These are phyloP conservation scores for Paracamarosporium sp. DNA, from an alignment of 2,329 filamentous ascomycete species.

Conservation along the genomic window DNA sequence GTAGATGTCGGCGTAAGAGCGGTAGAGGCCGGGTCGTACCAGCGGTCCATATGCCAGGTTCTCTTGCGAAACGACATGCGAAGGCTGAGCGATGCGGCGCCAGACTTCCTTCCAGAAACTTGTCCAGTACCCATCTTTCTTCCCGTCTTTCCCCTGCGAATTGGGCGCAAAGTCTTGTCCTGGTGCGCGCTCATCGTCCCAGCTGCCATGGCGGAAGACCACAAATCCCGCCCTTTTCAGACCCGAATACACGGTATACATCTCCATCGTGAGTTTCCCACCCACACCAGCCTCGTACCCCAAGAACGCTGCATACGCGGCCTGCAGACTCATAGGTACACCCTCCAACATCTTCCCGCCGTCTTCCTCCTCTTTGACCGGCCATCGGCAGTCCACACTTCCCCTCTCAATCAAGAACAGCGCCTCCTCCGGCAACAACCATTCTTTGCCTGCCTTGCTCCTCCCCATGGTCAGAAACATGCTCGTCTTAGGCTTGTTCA, in stretches of 20 bases:
- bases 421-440: slow-evolving; percentile 91
- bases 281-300: slow-evolving; percentile 66
- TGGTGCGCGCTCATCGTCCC: slow-evolving; percentile 38
- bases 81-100: slow-evolving; percentile 34
- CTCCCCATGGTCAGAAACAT: slow-evolving; percentile 79
- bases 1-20: slow-evolving; percentile 72
- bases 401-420: slow-evolving; percentile 89
- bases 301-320: slow-evolving; percentile 84
- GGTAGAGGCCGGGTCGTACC: slow-evolving; percentile 60
- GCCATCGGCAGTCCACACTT: slow-evolving; percentile 87
- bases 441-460: slow-evolving; percentile 61
- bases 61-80: slow-evolving; percentile 21
- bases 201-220: slow-evolving; percentile 72
- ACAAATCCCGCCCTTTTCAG: slow-evolving; percentile 84
- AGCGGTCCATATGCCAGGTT: slow-evolving; percentile 55
- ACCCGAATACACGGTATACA: slow-evolving; percentile 87
- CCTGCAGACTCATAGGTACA: slow-evolving; percentile 88
- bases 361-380: slow-evolving; percentile 48
- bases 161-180: slow-evolving; percentile 15
- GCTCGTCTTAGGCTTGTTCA: slow-evolving; percentile 76
- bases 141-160: slow-evolving; percentile 7
- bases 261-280: slow-evolving; percentile 69
- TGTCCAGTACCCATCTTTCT: slow-evolving; percentile 31
- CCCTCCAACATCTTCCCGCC: slow-evolving; percentile 58
- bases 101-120: slow-evolving; percentile 46